Evolutionary conservation across 1,284 basidiomycete genomes (phyloP).

Genomic region (Pisolithus thermaeus): DNA sequence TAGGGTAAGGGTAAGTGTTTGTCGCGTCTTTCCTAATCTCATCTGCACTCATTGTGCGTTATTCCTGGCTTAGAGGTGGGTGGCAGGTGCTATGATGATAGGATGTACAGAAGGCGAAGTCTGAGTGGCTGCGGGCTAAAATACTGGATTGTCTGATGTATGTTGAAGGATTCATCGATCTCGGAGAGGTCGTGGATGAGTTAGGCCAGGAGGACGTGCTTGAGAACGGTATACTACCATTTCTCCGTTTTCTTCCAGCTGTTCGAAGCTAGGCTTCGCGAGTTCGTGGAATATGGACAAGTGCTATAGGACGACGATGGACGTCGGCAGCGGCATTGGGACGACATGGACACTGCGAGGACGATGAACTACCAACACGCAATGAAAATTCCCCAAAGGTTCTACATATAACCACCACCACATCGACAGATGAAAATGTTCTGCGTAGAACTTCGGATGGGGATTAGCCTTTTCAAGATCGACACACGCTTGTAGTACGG

Average conservation of each 20-base stretch:
- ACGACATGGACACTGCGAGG: no score
- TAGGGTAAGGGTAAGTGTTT: constrained; percentile 51
- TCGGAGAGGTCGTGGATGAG: constrained; percentile 80
- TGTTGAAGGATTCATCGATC: constrained; percentile 86
- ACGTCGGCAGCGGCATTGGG: background rate
- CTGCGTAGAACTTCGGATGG: background rate
- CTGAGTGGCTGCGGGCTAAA: constrained; percentile 56
- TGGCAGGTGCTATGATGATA: constrained; percentile 22
- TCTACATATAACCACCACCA: no score
- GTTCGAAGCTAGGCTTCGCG: background rate
- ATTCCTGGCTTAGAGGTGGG: background rate
- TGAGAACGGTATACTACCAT: constrained; percentile 54
- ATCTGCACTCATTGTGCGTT: background rate
- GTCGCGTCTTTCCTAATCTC: background rate
- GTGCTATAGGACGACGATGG: background rate
- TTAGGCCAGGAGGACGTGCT: constrained; percentile 34
- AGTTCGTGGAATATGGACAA: constrained; percentile 19
- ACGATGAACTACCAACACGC: no score
- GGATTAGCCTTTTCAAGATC: background rate
- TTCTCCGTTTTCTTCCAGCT: no score
- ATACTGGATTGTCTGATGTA: constrained; percentile 70
- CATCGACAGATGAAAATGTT: background rate
- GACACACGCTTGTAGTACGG: background rate
- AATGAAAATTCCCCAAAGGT: no score
- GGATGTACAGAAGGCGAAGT: constrained; percentile 55